These are phyloP conservation scores for Pinus albicaulis DNA, from an alignment of 75 land plant genomes.

Conservation along the genomic window DNA sequence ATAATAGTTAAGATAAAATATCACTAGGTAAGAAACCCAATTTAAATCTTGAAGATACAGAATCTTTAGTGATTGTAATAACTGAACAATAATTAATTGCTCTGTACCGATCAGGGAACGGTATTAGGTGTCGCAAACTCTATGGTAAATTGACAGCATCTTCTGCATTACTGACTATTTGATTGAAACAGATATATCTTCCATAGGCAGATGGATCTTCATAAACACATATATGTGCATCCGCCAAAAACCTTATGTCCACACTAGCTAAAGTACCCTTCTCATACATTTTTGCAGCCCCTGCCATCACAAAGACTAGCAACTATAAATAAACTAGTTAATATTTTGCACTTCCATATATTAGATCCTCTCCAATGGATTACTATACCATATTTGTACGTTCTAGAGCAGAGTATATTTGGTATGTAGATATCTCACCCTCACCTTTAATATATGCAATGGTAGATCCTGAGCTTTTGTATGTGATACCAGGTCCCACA, in stretches of 20 bases:
- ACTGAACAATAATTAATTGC: too few relatives aligned
- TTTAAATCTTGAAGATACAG: too few relatives aligned
- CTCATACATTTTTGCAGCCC: slow-evolving; percentile 71
- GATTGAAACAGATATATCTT: slow-evolving; percentile 81
- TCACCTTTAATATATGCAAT: slow-evolving; percentile 19
- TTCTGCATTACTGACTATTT: slow-evolving; percentile 40
- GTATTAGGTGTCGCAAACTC: slow-evolving; percentile 21
- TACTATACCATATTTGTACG: too few relatives aligned
- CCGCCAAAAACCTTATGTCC: slow-evolving; percentile 64
- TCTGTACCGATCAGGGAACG: slow-evolving; percentile 10
- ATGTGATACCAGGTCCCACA: slow-evolving; percentile 28
- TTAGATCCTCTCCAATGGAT: too few relatives aligned
- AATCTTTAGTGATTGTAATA: too few relatives aligned
- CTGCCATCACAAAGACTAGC: slow-evolving; percentile 5
- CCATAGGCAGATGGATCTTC: slow-evolving; percentile 63
- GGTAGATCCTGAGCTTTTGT: slow-evolving; percentile 15
- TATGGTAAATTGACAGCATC: slow-evolving; percentile 47
- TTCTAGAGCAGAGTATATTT: too few relatives aligned
- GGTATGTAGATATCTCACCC: too few relatives aligned
- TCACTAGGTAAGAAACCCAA: too few relatives aligned
- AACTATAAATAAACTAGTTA: too few relatives aligned
- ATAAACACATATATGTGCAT: slow-evolving; percentile 68
- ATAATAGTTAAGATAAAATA: too few relatives aligned
- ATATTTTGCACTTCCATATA: too few relatives aligned
- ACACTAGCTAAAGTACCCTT: slow-evolving; percentile 71